Percentiles rank a stretch among this genome's conserved stretches.
These are phyloP conservation scores for Fusarium sterilihyphosum DNA, from an alignment of 2,329 filamentous ascomycete species.

Conservation along the genomic window DNA sequence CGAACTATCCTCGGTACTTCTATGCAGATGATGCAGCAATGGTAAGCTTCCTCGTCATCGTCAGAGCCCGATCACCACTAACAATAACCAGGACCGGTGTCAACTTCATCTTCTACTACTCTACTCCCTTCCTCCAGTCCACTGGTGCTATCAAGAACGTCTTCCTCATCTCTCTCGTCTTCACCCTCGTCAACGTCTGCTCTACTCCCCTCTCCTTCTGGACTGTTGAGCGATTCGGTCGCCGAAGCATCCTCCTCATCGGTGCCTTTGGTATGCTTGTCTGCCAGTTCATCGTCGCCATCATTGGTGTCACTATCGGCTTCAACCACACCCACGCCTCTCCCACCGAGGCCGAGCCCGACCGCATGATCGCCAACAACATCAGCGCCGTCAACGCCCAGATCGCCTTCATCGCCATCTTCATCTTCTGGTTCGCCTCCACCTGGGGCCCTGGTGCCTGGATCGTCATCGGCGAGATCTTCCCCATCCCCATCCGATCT, in stretches of 20 bases:
- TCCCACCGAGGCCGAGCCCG: constrained; percentile 49
- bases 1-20: constrained; percentile 71
- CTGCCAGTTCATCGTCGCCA: constrained; percentile 88
- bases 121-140: constrained; percentile 83
- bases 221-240: constrained; percentile 83
- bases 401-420: constrained; percentile 90
- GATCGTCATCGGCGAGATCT: constrained; percentile 90
- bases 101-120: constrained; percentile 93
- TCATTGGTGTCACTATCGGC: constrained; percentile 73
- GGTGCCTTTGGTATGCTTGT: constrained; percentile 85
- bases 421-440: constrained; percentile 91
- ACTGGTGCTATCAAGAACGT: constrained; percentile 79
- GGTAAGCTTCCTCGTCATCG: constrained; percentile 41
- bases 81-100: constrained; percentile 74
- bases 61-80: background rate
- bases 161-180: constrained; percentile 87
- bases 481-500: constrained; percentile 87
- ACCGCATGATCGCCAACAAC: constrained; percentile 59
- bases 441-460: constrained; percentile 88
- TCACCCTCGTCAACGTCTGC: constrained; percentile 86
- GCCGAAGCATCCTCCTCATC: constrained; percentile 80
- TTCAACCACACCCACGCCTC: constrained; percentile 60
- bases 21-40: constrained; percentile 84
- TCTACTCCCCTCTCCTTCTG: constrained; percentile 91
- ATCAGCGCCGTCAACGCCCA: constrained; percentile 64